These are phyloP conservation scores for Talaromyces proteolyticus DNA, from an alignment of 495 filamentous ascomycete species.

Conservation along the genomic window DNA sequence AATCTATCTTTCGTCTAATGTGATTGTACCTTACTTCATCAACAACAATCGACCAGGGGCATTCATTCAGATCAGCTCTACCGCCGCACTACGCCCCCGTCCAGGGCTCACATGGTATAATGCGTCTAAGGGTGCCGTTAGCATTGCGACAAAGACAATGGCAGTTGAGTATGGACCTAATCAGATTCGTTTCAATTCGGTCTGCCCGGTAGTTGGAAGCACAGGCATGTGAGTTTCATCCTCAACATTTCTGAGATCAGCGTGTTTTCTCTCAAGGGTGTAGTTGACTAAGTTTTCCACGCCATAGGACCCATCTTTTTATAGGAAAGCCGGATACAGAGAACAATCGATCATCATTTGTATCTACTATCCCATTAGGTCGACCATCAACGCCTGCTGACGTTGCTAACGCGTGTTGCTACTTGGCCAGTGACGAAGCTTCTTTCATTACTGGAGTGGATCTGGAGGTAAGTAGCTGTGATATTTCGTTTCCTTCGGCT, in stretches of 20 bases:
- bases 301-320: conserved; percentile 38
- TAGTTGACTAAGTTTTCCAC: background rate
- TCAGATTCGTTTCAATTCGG: conserved; percentile 53
- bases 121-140: conserved; percentile 53
- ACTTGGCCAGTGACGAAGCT: conserved; percentile 56
- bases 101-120: conserved; percentile 62
- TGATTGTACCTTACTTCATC: conserved; percentile 49
- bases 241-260: background rate
- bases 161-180: conserved; percentile 57
- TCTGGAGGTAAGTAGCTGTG: conserved; percentile 21
- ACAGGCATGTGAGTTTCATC: conserved; percentile 48
- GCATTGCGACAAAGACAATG: conserved; percentile 52
- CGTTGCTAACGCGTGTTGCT: conserved; percentile 55
- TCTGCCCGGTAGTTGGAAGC: conserved; percentile 53
- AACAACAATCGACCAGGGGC: conserved; percentile 42
- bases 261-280: background rate
- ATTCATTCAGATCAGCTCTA: conserved; percentile 57
- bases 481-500: no score
- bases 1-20: conserved; percentile 47
- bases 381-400: conserved; percentile 49
- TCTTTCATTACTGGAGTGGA: conserved; percentile 51
- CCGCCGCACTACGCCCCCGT: conserved; percentile 52
- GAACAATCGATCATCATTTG: conserved; percentile 57
- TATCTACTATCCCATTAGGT: conserved; percentile 58
- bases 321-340: conserved; percentile 52